phyloP scores from a whole-genome alignment of 257 asterid genomes.

The Solanum phureja region DNA sequence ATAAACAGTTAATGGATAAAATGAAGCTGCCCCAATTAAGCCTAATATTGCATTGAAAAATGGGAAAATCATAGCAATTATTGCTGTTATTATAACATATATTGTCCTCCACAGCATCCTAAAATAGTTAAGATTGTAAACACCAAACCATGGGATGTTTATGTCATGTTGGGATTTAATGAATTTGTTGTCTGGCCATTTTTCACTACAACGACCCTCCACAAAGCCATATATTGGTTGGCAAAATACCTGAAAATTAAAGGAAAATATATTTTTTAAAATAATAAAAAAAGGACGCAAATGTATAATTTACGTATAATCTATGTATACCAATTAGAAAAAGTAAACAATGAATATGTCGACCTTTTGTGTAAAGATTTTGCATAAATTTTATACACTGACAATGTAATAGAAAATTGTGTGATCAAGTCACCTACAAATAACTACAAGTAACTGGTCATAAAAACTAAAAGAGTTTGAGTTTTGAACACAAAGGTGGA shows the following conservation, averaged over 20 bases:
- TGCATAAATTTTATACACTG: not conserved
- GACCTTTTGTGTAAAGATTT: not conserved
- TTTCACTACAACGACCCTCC: constrained; percentile 2
- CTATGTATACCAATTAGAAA: not conserved
- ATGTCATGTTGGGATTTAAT: constrained; percentile 5
- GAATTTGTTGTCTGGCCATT: constrained; percentile 4
- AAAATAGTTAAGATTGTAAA: not conserved
- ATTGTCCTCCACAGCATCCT: constrained; percentile 20
- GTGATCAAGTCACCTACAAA: not conserved
- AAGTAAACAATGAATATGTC: not conserved
- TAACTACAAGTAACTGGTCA: not conserved
- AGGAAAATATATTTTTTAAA: not conserved
- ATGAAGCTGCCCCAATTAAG: constrained; percentile 24
- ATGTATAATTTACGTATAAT: not conserved
- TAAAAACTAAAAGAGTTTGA: not conserved
- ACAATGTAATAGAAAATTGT: not conserved
- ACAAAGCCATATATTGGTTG: constrained; percentile 26
- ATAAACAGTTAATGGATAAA: constrained; percentile 29
- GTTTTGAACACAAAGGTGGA: not conserved
- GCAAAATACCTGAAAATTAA: constrained; percentile 9
- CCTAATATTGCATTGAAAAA: constrained; percentile 27
- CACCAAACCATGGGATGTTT: constrained; percentile 1
- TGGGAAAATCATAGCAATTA: constrained; percentile 20
- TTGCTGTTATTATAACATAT: constrained; percentile 13
- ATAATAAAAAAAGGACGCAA: not conserved